Evolutionary conservation across 2,329 filamentous ascomycete species (phyloP), one percentile per base, ranked within the genome.

Genomic region (Trichoderma oligosporum): DNA sequence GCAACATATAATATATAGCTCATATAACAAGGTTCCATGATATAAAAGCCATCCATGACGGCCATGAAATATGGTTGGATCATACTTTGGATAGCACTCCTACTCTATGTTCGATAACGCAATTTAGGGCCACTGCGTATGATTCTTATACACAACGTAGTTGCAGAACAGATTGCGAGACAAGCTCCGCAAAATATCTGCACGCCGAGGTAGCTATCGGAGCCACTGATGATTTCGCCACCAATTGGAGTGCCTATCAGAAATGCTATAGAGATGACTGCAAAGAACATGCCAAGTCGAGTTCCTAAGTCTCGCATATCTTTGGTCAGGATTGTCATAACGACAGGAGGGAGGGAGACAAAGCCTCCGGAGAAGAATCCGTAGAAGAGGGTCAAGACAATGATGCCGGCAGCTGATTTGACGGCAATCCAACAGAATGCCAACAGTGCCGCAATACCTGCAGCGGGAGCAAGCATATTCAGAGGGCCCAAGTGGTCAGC

Each of bases 401-500:
- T 49, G 4, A 38, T 14, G 11, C 33, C 46, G n/a, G n/a, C n/a
- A n/a, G n/a, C n/a, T 16, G 46, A 16, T 11, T 38, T 14, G 3
- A 49, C 22, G 2, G 46, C 33, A 27, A 38, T 24, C 46, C 22
- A 49, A 2, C 33, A 38, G 12, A 38, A 29, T 7, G 46, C 46
- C 7, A 49, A 3, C 7, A 38, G 16, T 18, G 33, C 33, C 5
- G 46, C 38, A 12, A 49, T 27, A 8, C 14, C 9, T 16, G 25
- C 14, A 22, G 48, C 18, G 38, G 64, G 62, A 8, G 64, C 54
- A n/a, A 71, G 68, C 27, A 72, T 68, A 53, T 75, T 75, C 35
- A 74, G 61, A 2, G 67, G 65, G 2, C 73, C 74, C n/a, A 69
- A 64, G 4, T 60, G 14, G 59, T 75, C 74, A 1, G 69, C 67